A percentile compares a stretch with the other conserved stretches of the same genome.
phyloP scores from a whole-genome alignment of 2,329 filamentous ascomycete species.

The Aspergillus tamarii region DNA sequence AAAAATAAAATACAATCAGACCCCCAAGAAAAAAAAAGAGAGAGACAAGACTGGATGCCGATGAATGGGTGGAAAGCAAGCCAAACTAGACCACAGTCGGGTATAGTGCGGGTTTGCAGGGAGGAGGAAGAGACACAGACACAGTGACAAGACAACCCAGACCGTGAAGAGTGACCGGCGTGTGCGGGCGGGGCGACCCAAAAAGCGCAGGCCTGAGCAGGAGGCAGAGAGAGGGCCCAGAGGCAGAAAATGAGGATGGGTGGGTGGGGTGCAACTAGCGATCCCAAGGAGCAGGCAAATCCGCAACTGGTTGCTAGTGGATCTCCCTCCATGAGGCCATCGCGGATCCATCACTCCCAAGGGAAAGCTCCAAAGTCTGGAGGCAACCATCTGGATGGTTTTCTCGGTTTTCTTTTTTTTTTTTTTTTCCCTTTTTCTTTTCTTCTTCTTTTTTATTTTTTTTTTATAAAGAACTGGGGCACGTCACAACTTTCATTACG shows the following conservation, averaged over 20 bases:
- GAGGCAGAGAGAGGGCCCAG: conserved; percentile 12
- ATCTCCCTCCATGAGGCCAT: conserved; percentile 24
- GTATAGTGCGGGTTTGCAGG: conserved; percentile 18
- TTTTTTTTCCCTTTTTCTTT: background rate
- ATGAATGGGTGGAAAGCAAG: conserved; percentile 17
- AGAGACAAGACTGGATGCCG: conserved; percentile 7
- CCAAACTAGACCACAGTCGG: conserved; percentile 18
- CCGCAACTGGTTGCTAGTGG: conserved; percentile 21
- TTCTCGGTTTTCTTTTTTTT: background rate
- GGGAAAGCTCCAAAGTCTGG: conserved; percentile 11
- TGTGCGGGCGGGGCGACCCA: conserved; percentile 26
- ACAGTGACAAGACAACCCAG: conserved; percentile 8
- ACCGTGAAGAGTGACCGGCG: conserved; percentile 22
- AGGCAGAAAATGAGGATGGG: conserved; percentile 18
- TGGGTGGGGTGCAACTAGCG: conserved; percentile 26
- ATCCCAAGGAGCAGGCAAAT: conserved; percentile 28
- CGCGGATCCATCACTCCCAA: conserved; percentile 20
- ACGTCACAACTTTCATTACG: conserved; percentile 7
- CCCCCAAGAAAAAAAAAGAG: background rate
- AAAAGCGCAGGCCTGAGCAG: conserved; percentile 23
- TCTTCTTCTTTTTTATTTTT: background rate
- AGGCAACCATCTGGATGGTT: conserved; percentile 11
- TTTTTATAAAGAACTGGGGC: conserved; percentile 3
- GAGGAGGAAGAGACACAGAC: conserved; percentile 6
- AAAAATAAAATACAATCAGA: conserved; percentile 1